Conservation (phyloP, 106 monocot species). For the Posidonia australis region DNA sequence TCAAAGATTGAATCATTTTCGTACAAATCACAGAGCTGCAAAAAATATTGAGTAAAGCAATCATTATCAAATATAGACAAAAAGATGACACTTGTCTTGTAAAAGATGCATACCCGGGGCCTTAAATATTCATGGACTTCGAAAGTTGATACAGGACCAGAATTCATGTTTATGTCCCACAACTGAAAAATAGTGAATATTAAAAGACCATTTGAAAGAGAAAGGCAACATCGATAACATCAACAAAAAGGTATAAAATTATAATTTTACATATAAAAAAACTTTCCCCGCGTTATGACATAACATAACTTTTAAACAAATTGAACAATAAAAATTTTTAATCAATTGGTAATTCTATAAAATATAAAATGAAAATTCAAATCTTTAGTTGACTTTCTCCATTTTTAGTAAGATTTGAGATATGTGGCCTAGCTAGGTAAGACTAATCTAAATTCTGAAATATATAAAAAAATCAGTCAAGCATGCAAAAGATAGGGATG, state of each 20-base stretch:
- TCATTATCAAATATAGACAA: neutral
- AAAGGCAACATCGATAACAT: neutral
- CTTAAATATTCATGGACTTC: constrained; percentile 84
- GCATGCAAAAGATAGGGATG: too few relatives aligned
- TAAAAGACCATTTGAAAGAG: neutral
- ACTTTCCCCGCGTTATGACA: too few relatives aligned
- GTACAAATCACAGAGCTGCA: constrained; percentile 89
- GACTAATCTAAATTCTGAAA: too few relatives aligned
- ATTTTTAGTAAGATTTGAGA: too few relatives aligned
- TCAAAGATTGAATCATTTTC: constrained; percentile 97
- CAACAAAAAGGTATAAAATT: neutral
- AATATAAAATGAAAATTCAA: too few relatives aligned
- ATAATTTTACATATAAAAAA: neutral
- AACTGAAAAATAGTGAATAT: constrained; percentile 32
- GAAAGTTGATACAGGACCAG: constrained; percentile 79
- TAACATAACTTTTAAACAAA: too few relatives aligned
- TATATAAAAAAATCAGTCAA: too few relatives aligned
- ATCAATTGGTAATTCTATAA: too few relatives aligned
- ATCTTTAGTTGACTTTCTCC: too few relatives aligned
- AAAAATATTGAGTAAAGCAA: neutral
- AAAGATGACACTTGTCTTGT: neutral
- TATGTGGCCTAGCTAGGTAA: too few relatives aligned
- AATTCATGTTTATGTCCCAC: constrained; percentile 91
- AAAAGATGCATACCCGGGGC: constrained; percentile 45
- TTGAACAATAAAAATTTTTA: too few relatives aligned